Base-by-base conservation (phyloP, 371 early-diverging fungal species). In the Mucor circinelloides region DNA sequence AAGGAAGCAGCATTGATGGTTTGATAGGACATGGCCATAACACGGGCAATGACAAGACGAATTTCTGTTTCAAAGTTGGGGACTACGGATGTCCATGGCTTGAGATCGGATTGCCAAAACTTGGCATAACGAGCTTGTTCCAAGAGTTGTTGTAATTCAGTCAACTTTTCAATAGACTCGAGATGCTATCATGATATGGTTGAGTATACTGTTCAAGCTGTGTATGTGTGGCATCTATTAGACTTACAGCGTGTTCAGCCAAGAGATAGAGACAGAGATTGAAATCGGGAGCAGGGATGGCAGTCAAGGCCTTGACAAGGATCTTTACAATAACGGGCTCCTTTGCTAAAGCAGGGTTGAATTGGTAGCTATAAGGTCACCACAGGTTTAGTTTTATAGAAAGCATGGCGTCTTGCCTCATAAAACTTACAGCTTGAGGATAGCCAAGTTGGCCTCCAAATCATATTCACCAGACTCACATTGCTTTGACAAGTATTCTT, bases 241-340 rank as follows among this genome's bases (percentile, higher is more conserved):
- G 13, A 60, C 77, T 75, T 77, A 90, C 86, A 69, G 90, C 79
- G 42, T 88, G 90, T 64, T 94, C 94, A 54, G 84, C 88, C 64
- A 96, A 85, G 56, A 95, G 83, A 77, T 91, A 93, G 66, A 95
- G 77, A 83, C 92, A 94, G 66, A 95, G 86, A 76, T 92, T 93
- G 77, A 95, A 96, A 75, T 96, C 96, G 21, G 93, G 89, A 70
- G 89, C 93, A 54, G 94, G 94, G 55, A 94, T 81, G 32, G 90
- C 91, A 12, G 92, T 93, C 64, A 96, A 82, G 17, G 95, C 89
- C 74, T 94, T 93, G 65, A 85, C 87, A 66, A 96, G 85, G 58
- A 96, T 89, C 72, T 87, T 90, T 69, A 82, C 78, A 67, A 95
- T 85, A 48, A 90, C 86, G 55, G 85, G 77, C 28, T 87, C 84